Evolutionary conservation across 2,329 filamentous ascomycete species (phyloP).

Genomic region (Beauveria australis): DNA sequence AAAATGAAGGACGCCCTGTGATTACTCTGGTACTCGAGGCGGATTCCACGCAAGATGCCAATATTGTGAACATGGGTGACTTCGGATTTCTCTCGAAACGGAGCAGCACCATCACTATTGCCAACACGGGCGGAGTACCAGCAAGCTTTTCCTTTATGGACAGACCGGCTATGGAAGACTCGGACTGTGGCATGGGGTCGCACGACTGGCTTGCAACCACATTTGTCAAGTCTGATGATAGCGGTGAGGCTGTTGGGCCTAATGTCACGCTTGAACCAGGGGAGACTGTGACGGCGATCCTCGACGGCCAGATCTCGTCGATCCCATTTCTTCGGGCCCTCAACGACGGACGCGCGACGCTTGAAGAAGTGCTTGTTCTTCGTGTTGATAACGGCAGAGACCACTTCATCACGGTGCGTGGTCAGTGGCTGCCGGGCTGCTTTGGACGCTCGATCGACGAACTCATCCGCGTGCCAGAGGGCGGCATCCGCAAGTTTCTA

Average conservation of each 20-base stretch:
- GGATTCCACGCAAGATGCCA: conserved; percentile 33
- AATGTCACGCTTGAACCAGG: conserved; percentile 72
- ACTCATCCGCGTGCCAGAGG: conserved; percentile 74
- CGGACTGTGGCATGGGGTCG: conserved; percentile 22
- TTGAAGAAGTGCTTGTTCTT: conserved; percentile 85
- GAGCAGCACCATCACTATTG: conserved; percentile 66
- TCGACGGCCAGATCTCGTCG: conserved; percentile 60
- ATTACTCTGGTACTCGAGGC: conserved; percentile 75
- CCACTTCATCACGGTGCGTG: conserved; percentile 80
- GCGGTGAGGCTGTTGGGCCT: conserved; percentile 26
- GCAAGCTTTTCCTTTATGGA: conserved; percentile 77
- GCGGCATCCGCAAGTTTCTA: conserved; percentile 57
- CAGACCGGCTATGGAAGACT: conserved; percentile 46
- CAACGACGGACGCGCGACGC: conserved; percentile 55
- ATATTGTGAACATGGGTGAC: conserved; percentile 68
- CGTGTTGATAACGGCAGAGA: conserved; percentile 78
- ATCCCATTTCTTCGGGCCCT: conserved; percentile 57
- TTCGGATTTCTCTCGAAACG: conserved; percentile 61
- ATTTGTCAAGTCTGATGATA: conserved; percentile 42
- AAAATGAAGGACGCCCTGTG: conserved; percentile 80
- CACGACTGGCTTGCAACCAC: conserved; percentile 64
- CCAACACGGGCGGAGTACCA: conserved; percentile 79
- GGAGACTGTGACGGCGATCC: conserved; percentile 63
- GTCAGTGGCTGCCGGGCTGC: conserved; percentile 69
- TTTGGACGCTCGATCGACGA: conserved; percentile 85